Evolutionary conservation across 1,284 basidiomycete species (phyloP).

Genomic region (Laetiporus sulphureus): DNA sequence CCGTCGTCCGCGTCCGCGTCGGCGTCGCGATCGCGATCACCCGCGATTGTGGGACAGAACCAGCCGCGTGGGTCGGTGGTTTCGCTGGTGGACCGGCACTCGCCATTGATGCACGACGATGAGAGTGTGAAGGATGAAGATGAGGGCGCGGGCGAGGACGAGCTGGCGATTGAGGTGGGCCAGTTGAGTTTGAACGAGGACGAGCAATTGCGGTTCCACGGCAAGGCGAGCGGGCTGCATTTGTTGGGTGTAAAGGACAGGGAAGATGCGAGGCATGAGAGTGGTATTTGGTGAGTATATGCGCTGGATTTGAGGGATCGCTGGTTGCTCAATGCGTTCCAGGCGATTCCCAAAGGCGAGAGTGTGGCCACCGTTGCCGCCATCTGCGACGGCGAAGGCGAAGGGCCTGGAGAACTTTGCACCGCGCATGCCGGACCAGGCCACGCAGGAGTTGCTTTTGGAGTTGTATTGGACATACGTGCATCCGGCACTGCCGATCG

Average conservation of each 20-base stretch:
- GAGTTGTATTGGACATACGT: slow-evolving; percentile 76
- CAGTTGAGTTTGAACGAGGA: slow-evolving; percentile 84
- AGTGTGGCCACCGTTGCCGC: slow-evolving; percentile 70
- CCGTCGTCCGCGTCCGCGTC: slow-evolving; percentile 18
- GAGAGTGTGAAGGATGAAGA: slow-evolving; percentile 30
- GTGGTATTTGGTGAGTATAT: slow-evolving; percentile 71
- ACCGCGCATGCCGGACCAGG: slow-evolving; percentile 43
- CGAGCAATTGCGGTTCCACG: slow-evolving; percentile 71
- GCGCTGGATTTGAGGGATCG: neutral
- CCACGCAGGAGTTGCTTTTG: slow-evolving; percentile 61
- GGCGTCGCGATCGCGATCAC: slow-evolving; percentile 19
- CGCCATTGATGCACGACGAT: slow-evolving; percentile 15
- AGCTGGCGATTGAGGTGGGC: slow-evolving; percentile 67
- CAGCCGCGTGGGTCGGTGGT: slow-evolving; percentile 9
- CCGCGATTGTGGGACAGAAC: slow-evolving; percentile 9
- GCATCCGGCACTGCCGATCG: slow-evolving; percentile 66
- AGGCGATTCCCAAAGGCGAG: slow-evolving; percentile 79
- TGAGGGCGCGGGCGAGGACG: slow-evolving; percentile 36
- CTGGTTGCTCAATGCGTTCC: slow-evolving; percentile 3
- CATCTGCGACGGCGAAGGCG: slow-evolving; percentile 23
- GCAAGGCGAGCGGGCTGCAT: slow-evolving; percentile 76
- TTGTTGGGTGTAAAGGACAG: slow-evolving; percentile 59
- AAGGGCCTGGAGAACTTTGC: slow-evolving; percentile 33
- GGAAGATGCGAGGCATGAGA: slow-evolving; percentile 61
- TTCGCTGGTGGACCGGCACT: slow-evolving; percentile 6